These are phyloP conservation scores for Agrocybe pediades DNA, from an alignment of 768 basidiomycete species.

Conservation along the genomic window DNA sequence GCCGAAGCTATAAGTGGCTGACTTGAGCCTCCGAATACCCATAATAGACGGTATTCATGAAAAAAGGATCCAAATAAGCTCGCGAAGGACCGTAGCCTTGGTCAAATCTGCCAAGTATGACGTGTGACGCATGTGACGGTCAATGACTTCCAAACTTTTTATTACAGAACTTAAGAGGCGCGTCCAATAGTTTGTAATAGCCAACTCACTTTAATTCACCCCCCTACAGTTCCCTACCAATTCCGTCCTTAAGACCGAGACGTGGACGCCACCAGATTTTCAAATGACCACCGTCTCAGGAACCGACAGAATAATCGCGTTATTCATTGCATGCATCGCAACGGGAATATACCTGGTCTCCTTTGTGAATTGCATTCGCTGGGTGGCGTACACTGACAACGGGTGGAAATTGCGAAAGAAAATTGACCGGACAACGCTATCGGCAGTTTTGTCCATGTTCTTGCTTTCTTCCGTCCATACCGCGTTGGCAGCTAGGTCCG, in stretches of 20 bases:
- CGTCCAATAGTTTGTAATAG: too few species aligned
- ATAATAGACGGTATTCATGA: too few species aligned
- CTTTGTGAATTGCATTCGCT: slow-evolving; percentile 12
- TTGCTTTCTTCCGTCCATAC: slow-evolving; percentile 1
- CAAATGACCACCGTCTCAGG: not conserved
- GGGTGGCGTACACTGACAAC: slow-evolving; percentile 16
- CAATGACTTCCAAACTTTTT: too few species aligned
- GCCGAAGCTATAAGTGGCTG: too few species aligned
- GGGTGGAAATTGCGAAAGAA: slow-evolving; percentile 12
- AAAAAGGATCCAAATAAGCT: too few species aligned
- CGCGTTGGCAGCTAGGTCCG: not conserved
- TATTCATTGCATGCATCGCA: slow-evolving; percentile 10
- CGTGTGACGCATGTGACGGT: too few species aligned
- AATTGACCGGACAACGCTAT: slow-evolving; percentile 12
- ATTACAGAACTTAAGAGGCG: too few species aligned
- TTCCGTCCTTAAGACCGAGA: not conserved
- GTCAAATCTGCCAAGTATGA: too few species aligned
- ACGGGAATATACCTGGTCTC: slow-evolving; percentile 15
- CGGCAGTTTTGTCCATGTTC: slow-evolving; percentile 5
- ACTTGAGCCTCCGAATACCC: too few species aligned
- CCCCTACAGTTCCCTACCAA: not conserved
- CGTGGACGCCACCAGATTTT: not conserved
- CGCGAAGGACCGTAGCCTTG: too few species aligned
- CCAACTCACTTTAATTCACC: too few species aligned
- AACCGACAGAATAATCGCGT: not conserved